Evolutionary conservation across 345 rosid genomes (phyloP), one percentile per base, ranked within the genome.

Genomic region (Eucalyptus melliodora): DNA sequence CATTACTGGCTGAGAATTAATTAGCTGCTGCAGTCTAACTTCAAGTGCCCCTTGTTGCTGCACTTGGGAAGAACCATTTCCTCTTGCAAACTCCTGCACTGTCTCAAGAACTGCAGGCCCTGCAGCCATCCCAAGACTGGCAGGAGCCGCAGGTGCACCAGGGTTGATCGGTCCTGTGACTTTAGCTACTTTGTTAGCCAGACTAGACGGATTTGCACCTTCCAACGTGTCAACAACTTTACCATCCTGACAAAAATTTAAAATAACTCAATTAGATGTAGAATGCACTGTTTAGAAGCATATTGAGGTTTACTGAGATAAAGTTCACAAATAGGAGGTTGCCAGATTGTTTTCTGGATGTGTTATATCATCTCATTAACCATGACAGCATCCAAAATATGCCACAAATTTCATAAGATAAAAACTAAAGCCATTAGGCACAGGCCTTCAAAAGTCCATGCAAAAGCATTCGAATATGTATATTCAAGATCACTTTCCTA

Each of bases 111-210:
- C 86, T 53, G 92, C 91, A 34, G 98, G 94, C 30, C 98, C 99
- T 59, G 99, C 99, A 91, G 99, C 99, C 95, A 98, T 91, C 37
- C 98, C 99, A 86, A 97, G 96, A 94, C 99, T 98, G 87, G 99
- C 98, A 88, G 99, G 99, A 90, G 99, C 97, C 21, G 99, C 99
- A 92, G 99, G 95, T 88, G 94, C 97, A 47, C 93, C 93, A 86
- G 96, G 91, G 47, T 93, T 94, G 87, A 92, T 93, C 17, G 94
- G 92, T 31, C 98, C 98, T 5, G 96, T 95, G 85, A 96, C 91
- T 93, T 94, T 96, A 55, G 98, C 94, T 67, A 98, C 97, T 92
- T 96, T 98, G 93, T 96, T 97, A n/a, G 99, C 99, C 93, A 98
- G 94, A 91, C 96, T 92, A 65, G 99, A 96, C 47, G 99, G 99